Evolutionary conservation across 208 protist species (phyloP).

Genomic region (Trypanosoma conorhini): DNA sequence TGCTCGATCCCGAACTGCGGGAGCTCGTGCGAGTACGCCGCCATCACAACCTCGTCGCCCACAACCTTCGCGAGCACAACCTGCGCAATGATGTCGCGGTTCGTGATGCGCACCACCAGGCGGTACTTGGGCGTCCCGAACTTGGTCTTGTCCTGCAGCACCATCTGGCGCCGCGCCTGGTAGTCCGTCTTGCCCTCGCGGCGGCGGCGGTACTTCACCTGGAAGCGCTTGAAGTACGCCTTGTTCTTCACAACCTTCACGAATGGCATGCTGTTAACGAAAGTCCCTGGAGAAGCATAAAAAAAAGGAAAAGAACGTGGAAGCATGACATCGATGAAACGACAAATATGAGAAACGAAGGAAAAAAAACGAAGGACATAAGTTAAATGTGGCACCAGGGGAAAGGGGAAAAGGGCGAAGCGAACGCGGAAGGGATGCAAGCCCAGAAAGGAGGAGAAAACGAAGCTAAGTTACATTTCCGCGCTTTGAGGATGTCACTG

Average conservation of each 20-base stretch:
- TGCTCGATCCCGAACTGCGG: slow-evolving; percentile 95
- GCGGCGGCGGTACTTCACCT: slow-evolving; percentile 98
- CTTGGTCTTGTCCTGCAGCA: slow-evolving; percentile 99
- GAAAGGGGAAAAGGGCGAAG: background rate
- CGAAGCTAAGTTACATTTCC: background rate
- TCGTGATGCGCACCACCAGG: slow-evolving; percentile 97
- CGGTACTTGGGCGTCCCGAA: slow-evolving; percentile 99
- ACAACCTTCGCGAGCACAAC: slow-evolving; percentile 96
- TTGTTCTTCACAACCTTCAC: slow-evolving; percentile 93
- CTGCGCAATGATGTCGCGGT: slow-evolving; percentile 98
- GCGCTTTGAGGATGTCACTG: background rate
- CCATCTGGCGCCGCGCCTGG: slow-evolving; percentile 94
- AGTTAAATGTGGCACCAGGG: background rate
- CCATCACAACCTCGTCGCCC: slow-evolving; percentile 94
- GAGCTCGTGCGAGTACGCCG: slow-evolving; percentile 98
- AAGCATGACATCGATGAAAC: slow-evolving; percentile 10
- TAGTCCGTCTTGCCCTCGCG: slow-evolving; percentile 99
- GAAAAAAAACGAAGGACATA: background rate
- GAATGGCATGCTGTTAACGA: slow-evolving; percentile 67
- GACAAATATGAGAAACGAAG: background rate
- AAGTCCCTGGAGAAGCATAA: slow-evolving; percentile 5
- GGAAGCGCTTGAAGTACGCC: slow-evolving; percentile 99
- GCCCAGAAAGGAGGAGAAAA: background rate
- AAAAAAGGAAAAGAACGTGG: slow-evolving; percentile 11
- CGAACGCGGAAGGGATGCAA: background rate